Evolutionary conservation across 1,284 basidiomycete species (phyloP).

Genomic region (Waitea zeae): DNA sequence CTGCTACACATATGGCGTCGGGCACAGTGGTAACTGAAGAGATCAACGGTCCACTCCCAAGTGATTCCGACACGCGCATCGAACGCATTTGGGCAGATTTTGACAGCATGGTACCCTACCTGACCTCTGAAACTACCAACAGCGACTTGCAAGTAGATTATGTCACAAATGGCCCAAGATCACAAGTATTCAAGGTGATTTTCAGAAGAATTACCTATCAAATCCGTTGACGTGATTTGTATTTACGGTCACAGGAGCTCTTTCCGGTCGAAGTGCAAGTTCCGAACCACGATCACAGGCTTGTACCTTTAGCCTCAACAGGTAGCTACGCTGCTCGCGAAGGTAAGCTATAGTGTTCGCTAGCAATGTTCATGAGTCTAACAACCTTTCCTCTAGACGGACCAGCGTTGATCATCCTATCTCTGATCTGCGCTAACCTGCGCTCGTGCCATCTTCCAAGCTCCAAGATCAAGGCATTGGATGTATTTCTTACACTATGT

Average conservation of each 20-base stretch:
- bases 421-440: constrained; percentile 80
- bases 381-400: constrained; percentile 34
- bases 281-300: constrained; percentile 46
- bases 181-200: too few species aligned
- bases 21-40: constrained; percentile 11
- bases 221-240: neutral
- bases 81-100: constrained; percentile 72
- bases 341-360: constrained; percentile 19
- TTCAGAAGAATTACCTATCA: too few species aligned
- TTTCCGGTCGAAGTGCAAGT: constrained; percentile 63
- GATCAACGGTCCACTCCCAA: constrained; percentile 33
- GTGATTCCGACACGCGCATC: constrained; percentile 64
- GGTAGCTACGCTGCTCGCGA: constrained; percentile 41
- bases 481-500: constrained; percentile 75
- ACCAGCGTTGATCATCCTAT: constrained; percentile 64
- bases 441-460: constrained; percentile 80
- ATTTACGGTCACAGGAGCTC: constrained; percentile 32
- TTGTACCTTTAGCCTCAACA: constrained; percentile 21
- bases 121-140: constrained; percentile 31
- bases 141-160: constrained; percentile 19
- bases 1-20: constrained; percentile 11
- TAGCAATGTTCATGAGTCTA: neutral
- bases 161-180: too few species aligned
- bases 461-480: constrained; percentile 74
- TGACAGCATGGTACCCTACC: constrained; percentile 57